Percentiles rank a stretch among this genome's conserved stretches.
phyloP scores from a whole-genome alignment of 768 basidiomycete genomes.

The Gymnopilus dilepis region DNA sequence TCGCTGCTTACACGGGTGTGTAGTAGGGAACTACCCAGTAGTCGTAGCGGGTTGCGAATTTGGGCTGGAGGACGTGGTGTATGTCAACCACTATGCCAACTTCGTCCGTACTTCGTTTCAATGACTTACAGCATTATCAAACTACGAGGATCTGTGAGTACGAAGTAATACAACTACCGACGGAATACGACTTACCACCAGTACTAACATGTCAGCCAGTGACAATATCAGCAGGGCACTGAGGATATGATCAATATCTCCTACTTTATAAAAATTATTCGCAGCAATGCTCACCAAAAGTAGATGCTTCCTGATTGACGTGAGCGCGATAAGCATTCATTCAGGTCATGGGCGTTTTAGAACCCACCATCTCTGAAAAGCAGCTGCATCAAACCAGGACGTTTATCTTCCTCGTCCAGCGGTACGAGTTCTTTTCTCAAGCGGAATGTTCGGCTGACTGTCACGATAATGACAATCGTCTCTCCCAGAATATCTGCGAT shows the following conservation, averaged over 20 bases:
- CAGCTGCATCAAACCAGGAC: constrained; percentile 29
- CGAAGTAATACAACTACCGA: neutral
- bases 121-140: constrained; percentile 23
- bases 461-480: constrained; percentile 35
- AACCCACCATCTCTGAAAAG: constrained; percentile 31
- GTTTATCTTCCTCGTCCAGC: constrained; percentile 22
- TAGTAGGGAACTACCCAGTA: constrained; percentile 42
- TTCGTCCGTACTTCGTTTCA: neutral
- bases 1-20: constrained; percentile 35
- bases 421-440: constrained; percentile 27
- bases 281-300: constrained; percentile 27
- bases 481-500: constrained; percentile 35
- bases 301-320: constrained; percentile 28
- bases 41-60: constrained; percentile 35
- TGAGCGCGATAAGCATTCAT: no score
- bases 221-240: constrained; percentile 36
- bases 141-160: constrained; percentile 7
- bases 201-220: constrained; percentile 37
- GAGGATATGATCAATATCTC: constrained; percentile 2
- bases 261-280: neutral
- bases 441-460: constrained; percentile 31
- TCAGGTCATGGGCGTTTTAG: no score
- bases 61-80: constrained; percentile 22
- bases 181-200: constrained; percentile 29
- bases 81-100: neutral